These are phyloP conservation scores for Globisporangium ultimum DNA, from an alignment of 352 stramenopile genomes.

Conservation along the genomic window DNA sequence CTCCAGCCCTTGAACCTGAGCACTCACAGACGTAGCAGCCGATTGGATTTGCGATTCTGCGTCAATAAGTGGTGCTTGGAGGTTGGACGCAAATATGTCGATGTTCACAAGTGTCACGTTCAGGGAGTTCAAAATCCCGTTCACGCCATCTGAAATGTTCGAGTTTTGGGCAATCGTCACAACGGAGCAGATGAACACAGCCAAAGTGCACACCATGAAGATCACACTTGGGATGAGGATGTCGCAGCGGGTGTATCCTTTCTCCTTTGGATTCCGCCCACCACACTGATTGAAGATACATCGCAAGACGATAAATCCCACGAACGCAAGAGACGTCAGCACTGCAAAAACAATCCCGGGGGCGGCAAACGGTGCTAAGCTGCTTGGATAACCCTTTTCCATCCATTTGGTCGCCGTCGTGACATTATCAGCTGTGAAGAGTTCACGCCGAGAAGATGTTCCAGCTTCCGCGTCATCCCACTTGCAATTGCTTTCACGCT, in stretches of 20 bases:
- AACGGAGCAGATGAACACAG: constrained; percentile 80
- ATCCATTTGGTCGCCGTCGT: constrained; percentile 63
- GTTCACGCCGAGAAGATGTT: constrained; percentile 34
- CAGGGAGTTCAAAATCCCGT: constrained; percentile 59
- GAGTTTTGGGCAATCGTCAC: constrained; percentile 73
- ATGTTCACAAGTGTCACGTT: constrained; percentile 74
- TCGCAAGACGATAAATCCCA: constrained; percentile 63
- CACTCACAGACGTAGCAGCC: constrained; percentile 37
- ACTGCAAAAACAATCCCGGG: constrained; percentile 75
- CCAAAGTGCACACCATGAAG: constrained; percentile 62
- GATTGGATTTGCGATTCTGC: constrained; percentile 37
- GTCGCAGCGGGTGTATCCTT: constrained; percentile 78
- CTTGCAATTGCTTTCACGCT: constrained; percentile 78
- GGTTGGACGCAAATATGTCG: constrained; percentile 68
- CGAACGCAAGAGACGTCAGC: constrained; percentile 45
- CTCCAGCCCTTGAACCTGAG: constrained; percentile 34
- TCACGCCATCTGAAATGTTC: constrained; percentile 70
- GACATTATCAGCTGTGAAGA: constrained; percentile 59
- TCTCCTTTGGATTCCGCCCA: constrained; percentile 65
- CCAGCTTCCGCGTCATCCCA: constrained; percentile 58
- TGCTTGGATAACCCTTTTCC: constrained; percentile 58
- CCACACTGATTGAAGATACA: constrained; percentile 83
- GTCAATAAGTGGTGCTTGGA: constrained; percentile 44
- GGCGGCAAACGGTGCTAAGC: constrained; percentile 61
- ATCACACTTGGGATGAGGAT: constrained; percentile 61